phyloP scores from a whole-genome alignment of 352 stramenopile species.

The Phytophthora palmivora region DNA sequence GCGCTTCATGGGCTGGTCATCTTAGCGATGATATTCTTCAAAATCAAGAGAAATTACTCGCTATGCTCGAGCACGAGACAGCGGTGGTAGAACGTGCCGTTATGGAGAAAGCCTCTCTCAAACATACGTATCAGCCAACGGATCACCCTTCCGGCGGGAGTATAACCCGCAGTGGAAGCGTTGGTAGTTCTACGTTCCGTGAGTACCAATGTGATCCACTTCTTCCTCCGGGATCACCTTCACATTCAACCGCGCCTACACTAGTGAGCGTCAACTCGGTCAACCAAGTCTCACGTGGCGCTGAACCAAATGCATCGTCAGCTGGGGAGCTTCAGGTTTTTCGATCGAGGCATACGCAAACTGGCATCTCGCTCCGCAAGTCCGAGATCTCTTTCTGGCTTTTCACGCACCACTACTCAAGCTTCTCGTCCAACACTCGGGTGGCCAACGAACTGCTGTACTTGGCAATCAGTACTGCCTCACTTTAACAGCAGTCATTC shows the following conservation, averaged over 20 bases:
- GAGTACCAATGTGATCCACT: constrained; percentile 75
- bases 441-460: constrained; percentile 43
- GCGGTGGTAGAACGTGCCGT: constrained; percentile 78
- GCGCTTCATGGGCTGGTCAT: constrained; percentile 57
- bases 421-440: constrained; percentile 61
- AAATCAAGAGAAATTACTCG: constrained; percentile 82
- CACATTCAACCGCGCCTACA: constrained; percentile 13
- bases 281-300: neutral
- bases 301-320: constrained; percentile 5
- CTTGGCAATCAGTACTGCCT: constrained; percentile 63
- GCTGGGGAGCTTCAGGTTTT: constrained; percentile 2
- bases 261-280: constrained; percentile 1
- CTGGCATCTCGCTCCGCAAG: constrained; percentile 61
- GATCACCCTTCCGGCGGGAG: constrained; percentile 25
- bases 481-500: constrained; percentile 39
- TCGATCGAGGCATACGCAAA: constrained; percentile 46
- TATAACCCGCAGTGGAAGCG: constrained; percentile 9
- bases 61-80: constrained; percentile 81
- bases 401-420: constrained; percentile 62
- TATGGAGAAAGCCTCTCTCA: constrained; percentile 83
- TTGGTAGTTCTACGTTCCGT: constrained; percentile 46
- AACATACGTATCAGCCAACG: constrained; percentile 62
- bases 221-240: constrained; percentile 39
- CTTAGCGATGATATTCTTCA: constrained; percentile 84
- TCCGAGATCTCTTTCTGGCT: constrained; percentile 68